Base-by-base conservation (phyloP, 345 rosid species). In the Gossypium sturtianum region DNA sequence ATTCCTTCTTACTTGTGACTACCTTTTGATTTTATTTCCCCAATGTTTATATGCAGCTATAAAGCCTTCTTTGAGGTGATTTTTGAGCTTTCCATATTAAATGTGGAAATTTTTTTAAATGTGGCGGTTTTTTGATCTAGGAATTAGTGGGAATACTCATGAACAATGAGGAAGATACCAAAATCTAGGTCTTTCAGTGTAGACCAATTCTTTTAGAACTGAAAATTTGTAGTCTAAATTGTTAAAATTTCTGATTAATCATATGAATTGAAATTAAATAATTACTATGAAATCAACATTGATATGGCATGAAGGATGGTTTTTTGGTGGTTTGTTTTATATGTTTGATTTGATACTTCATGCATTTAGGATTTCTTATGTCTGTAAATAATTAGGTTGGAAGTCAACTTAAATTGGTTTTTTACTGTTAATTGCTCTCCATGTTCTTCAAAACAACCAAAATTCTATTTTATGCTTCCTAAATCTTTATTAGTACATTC, bases 1-100 rank as follows among this genome's bases (percentile, higher is more conserved):
- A 19, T 74, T 63, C 60, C 71, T 64, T 66, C 56, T 82, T 29
- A 38, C 17, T 64, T 51, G 76, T 51, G 73, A 41, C 69, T 69
- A 66, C 22, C 34, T 75, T 78, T 68, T 27, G 25, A 25, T 5
- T 19, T 66, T 71, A 3, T 53, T 51, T 20, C 65, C 51, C 22
- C 23, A 77, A 34, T 22, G 34, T 5, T 45, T 71, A 61, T 66
- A 69, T 51, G 29, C 19, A 15, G 22, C 43, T 49, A 51, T 16
- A 17, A 52, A 59, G 75, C 44, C 17, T 25, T 19, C 27, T 22
- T 72, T 10, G 11, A 57, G 52, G 41, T 57, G 64, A 15, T 11
- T 38, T 58, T 58, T 44, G 19, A 43, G 4, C 19, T 9, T 59
- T 43, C 66, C 51, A 10, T 20, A 45, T 4, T 43, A 22, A 16